Evolutionary conservation across 2,329 filamentous ascomycete genomes (phyloP), one percentile per base, ranked within the genome.

Genomic region (Cordyceps cicadae): DNA sequence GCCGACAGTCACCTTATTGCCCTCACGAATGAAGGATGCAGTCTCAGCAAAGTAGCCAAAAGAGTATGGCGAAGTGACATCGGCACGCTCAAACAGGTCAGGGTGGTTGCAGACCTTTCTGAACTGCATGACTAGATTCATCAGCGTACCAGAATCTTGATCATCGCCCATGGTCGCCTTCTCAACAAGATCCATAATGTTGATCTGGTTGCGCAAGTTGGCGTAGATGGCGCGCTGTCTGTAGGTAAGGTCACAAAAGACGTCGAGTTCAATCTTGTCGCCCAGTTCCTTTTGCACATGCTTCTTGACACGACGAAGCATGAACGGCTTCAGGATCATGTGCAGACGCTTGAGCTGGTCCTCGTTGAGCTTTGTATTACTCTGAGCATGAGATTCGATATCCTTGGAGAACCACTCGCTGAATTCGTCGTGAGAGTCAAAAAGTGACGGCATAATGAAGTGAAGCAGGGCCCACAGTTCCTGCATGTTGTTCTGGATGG

Each of bases 41-140:
- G 93, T 97, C 77, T 99, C 94, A 15, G 92, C 94, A 74, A 93
- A 99, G 71, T 88, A 85, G n/a, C 87, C 85, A 67, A 88, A 86
- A 0, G 90, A 88, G 68, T 93, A 87, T 0, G 94, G 91, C 9
- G 92, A 96, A 26, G 84, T 87, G 9, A 91, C 96, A 63, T 97
- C 93, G 11, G 93, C 92, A 51, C 94, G 88, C 74, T 99, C 92
- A 67, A 99, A 99, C 39, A 99, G 76, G 75, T 99, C 94, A 0
- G 94, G 94, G 71, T 99, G 94, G 70, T 99, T 99, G 78, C 94
- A 99, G 61, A 99, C 94, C 77, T 99, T 99, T 68, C 94, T 86
- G 83, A 99, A 99, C 76, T 99, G 94, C 94, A 99, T 99, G 64
- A 99, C 94, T 65, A 99, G 80, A 74, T 99, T 99, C 94, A 99